Conservation (phyloP, 148 eudicot genomes). For the Beta vulgaris region DNA sequence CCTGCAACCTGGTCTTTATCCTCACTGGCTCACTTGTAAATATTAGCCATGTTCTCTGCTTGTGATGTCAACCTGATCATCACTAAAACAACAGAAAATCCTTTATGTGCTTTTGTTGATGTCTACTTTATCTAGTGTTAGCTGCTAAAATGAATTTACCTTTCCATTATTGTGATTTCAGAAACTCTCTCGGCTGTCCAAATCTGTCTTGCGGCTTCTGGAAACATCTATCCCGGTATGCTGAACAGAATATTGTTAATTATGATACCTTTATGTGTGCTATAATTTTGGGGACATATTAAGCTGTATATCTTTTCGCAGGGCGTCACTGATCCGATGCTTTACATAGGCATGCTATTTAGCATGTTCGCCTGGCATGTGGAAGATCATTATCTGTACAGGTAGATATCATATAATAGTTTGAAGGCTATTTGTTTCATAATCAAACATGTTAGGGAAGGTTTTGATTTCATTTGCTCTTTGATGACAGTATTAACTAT, state of each 20-base stretch:
- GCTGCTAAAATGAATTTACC: background rate
- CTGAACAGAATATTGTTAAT: background rate
- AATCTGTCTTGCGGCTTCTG: conserved; percentile 76
- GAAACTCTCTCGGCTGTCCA: conserved; percentile 88
- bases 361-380: conserved; percentile 99
- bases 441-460: background rate
- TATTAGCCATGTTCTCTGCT: background rate
- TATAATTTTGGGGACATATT: background rate
- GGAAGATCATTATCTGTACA: conserved; percentile 95
- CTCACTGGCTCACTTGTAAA: background rate
- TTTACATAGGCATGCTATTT: conserved; percentile 97
- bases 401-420: conserved; percentile 40
- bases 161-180: conserved; percentile 37
- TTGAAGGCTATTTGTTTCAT: background rate
- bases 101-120: conserved; percentile 1
- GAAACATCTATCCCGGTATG: conserved; percentile 82
- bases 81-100: background rate
- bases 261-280: conserved; percentile 6
- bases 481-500: conserved; percentile 76
- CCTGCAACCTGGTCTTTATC: background rate
- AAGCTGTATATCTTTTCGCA: conserved; percentile 26
- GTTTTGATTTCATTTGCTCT: conserved; percentile 13
- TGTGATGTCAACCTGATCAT: background rate
- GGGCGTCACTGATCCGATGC: conserved; percentile 99
- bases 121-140: background rate